A percentile compares a stretch with the other conserved stretches of the same genome.
phyloP scores from a whole-genome alignment of 306 rosid species.

The Cucumis melo region DNA sequence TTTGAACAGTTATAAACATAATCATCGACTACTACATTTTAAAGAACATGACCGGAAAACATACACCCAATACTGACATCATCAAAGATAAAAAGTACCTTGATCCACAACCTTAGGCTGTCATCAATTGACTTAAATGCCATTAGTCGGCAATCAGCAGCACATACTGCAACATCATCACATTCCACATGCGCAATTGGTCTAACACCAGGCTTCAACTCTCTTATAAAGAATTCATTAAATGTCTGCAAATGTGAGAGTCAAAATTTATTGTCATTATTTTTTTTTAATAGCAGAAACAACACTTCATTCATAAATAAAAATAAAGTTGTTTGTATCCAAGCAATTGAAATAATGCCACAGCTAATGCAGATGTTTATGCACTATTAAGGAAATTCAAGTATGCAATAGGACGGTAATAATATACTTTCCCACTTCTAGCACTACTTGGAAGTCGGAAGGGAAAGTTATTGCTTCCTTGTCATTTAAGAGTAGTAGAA shows the following conservation, averaged over 20 bases:
- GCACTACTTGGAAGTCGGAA: background rate
- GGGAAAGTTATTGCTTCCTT: background rate
- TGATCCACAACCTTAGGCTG: constrained; percentile 82
- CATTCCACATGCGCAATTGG: constrained; percentile 49
- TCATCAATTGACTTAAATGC: constrained; percentile 73
- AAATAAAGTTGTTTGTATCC: background rate
- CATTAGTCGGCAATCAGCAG: constrained; percentile 84
- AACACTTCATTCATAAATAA: background rate
- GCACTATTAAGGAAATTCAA: background rate
- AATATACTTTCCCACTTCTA: background rate
- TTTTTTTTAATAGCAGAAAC: background rate
- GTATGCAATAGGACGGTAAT: background rate
- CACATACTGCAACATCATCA: constrained; percentile 71
- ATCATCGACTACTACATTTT: background rate
- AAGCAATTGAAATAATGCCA: background rate
- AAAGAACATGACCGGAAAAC: background rate
- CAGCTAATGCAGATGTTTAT: background rate
- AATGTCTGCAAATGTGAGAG: constrained; percentile 53
- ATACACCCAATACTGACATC: background rate
- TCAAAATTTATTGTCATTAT: background rate
- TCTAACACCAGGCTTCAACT: constrained; percentile 73
- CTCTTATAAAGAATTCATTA: constrained; percentile 84
- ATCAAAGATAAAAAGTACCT: constrained; percentile 38
- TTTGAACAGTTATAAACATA: background rate
- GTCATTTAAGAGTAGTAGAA: background rate